phyloP scores from a whole-genome alignment of 805 yeast genomes.

The Kluyveromyces lactis region DNA sequence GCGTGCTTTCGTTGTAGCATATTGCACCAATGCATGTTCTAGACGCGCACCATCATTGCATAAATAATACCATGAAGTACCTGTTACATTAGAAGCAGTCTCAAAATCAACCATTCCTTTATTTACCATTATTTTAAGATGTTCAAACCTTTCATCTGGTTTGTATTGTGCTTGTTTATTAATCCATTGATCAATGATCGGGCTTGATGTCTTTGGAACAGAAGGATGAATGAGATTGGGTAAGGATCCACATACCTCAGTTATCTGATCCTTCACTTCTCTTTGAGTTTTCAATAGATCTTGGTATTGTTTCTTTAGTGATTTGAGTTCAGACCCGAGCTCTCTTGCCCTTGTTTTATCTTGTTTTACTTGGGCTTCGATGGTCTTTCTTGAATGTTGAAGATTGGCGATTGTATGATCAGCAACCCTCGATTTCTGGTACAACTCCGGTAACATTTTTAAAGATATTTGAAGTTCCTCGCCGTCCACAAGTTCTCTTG shows the following conservation, averaged over 20 bases:
- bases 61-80: constrained; percentile 79
- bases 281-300: constrained; percentile 11
- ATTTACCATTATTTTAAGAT: constrained; percentile 60
- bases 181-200: constrained; percentile 43
- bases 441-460: constrained; percentile 22
- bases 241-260: constrained; percentile 38
- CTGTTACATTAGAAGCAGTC: constrained; percentile 67
- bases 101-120: constrained; percentile 62
- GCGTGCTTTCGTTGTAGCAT: constrained; percentile 61
- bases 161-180: constrained; percentile 32
- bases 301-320: constrained; percentile 23
- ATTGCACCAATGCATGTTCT: constrained; percentile 85
- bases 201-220: constrained; percentile 33
- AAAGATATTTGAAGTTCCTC: constrained; percentile 19
- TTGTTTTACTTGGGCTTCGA: constrained; percentile 20
- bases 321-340: constrained; percentile 12
- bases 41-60: constrained; percentile 77
- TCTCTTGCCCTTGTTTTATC: constrained; percentile 15
- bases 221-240: constrained; percentile 53
- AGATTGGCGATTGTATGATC: constrained; percentile 20
- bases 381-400: constrained; percentile 23
- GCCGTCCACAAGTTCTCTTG: constrained; percentile 23
- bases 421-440: constrained; percentile 15
- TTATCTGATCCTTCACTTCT: constrained; percentile 31
- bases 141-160: constrained; percentile 38